A percentile compares a stretch with the other conserved stretches of the same genome.
Conservation (phyloP, 805 yeast species). For the Kluyveromyces dobzhanskii region DNA sequence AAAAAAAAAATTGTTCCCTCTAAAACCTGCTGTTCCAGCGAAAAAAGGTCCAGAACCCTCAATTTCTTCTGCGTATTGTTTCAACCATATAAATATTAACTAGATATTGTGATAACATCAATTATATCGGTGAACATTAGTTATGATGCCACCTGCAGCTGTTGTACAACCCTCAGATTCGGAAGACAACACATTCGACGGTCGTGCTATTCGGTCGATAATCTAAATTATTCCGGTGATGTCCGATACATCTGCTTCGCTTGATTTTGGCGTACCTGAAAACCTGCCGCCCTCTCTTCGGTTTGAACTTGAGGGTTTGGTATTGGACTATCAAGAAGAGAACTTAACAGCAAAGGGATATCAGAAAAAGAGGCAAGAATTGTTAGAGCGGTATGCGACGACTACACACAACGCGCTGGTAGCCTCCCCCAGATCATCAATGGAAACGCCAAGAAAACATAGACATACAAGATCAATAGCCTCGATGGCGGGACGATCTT, state of each 20-base stretch:
- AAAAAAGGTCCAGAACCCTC: too few species aligned
- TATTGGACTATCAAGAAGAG: slow-evolving; percentile 53
- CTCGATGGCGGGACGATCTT: slow-evolving; percentile 6
- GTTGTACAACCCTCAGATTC: too few species aligned
- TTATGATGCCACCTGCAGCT: too few species aligned
- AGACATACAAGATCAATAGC: slow-evolving; percentile 12
- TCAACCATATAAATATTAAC: too few species aligned
- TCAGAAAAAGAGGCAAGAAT: slow-evolving; percentile 40
- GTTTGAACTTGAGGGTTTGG: slow-evolving; percentile 34
- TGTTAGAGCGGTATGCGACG: slow-evolving; percentile 16
- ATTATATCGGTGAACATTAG: too few species aligned
- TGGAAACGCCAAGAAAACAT: neutral
- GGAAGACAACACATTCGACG: too few species aligned
- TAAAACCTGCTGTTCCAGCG: too few species aligned
- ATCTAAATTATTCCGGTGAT: neutral
- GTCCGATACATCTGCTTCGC: neutral
- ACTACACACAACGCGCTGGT: slow-evolving; percentile 1
- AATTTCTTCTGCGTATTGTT: too few species aligned
- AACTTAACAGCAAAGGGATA: slow-evolving; percentile 70
- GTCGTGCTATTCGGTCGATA: too few species aligned
- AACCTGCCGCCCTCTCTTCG: slow-evolving; percentile 31
- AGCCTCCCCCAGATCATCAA: slow-evolving; percentile 4
- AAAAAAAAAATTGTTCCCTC: too few species aligned
- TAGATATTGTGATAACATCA: too few species aligned
- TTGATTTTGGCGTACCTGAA: slow-evolving; percentile 44